Evolutionary conservation across 805 yeast species (phyloP), one percentile per base, ranked within the genome.

Genomic region (Wickerhamomyces queroliae): DNA sequence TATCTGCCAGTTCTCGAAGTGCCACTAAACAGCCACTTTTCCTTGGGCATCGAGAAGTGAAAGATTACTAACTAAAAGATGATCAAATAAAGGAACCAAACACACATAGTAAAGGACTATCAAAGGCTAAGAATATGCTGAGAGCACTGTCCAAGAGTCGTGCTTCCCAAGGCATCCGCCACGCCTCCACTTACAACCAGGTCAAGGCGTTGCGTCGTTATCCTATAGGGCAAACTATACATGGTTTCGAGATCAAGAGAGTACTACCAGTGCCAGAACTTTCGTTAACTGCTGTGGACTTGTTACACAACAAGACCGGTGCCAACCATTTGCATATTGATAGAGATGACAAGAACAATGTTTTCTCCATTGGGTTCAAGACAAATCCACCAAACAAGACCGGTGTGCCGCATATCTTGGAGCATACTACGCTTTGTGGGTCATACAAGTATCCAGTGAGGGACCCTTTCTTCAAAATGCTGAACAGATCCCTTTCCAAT

Each of bases 381-480:
- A 93, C 99, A 0, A 86, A 89, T 50, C 96, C 99, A 0, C 96
- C 98, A 0, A 81, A 93, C 57, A 71, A 77, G n/a, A 85, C 96
- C 4, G 99, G 99, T 18, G 86, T 93, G 1, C 97, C 99, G 4
- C 99, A 93, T 61, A 90, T 93, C 41, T 63, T 93, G 42, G 99
- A 93, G 59, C 99, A 93, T 61, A 90, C 97, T 6, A 90, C 98
- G 1, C 66, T 93, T 25, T 93, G 99, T 64, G 99, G 99, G 3
- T 89, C 97, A 1, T 69, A 74, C 41, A 84, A 83, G 55, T 93
- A 78, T 59, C 97, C 97, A 3, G 96, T 93, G 2, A 70, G 97
- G 49, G 99, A 93, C 62, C 99, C 99, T 2, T 93, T 93, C 61
- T 93, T 93, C 74, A 91, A 91, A 59, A 93, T 93, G 99, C 69